Percentiles rank a stretch among this genome's conserved stretches.
These are phyloP conservation scores for Dendrostoma leiphaemia DNA, from an alignment of 2,329 filamentous ascomycete species.

Conservation along the genomic window DNA sequence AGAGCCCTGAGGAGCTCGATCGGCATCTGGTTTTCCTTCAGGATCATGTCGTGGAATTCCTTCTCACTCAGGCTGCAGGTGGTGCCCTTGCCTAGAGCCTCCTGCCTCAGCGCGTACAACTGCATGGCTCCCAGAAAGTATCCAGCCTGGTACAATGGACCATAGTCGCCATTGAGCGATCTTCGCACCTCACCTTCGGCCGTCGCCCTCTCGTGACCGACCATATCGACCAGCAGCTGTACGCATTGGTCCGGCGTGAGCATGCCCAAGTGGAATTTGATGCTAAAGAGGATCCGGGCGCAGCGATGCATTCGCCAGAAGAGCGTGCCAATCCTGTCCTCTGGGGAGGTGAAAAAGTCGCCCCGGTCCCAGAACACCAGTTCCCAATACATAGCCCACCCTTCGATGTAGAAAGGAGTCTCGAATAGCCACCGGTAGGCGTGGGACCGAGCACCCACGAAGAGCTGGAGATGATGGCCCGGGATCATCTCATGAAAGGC, in stretches of 20 bases:
- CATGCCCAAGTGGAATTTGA: conserved; percentile 56
- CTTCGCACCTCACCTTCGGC: conserved; percentile 60
- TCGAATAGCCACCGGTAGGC: conserved; percentile 51
- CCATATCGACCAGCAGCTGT: conserved; percentile 53
- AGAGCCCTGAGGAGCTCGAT: conserved; percentile 17
- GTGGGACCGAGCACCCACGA: conserved; percentile 43
- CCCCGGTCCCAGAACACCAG: conserved; percentile 54
- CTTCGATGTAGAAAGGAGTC: conserved; percentile 59
- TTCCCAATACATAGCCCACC: conserved; percentile 64
- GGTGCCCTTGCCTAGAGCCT: conserved; percentile 36
- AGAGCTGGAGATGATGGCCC: conserved; percentile 54
- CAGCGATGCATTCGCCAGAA: conserved; percentile 65
- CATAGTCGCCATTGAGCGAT: conserved; percentile 54
- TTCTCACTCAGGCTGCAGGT: conserved; percentile 40
- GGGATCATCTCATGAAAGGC: conserved; percentile 63
- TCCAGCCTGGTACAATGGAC: conserved; percentile 57
- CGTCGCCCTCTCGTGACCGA: conserved; percentile 57
- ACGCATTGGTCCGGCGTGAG: conserved; percentile 54
- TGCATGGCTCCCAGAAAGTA: conserved; percentile 61
- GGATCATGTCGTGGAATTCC: conserved; percentile 52
- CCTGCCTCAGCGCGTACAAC: conserved; percentile 47
- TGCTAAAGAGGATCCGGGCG: conserved; percentile 55
- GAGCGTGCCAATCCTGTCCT: conserved; percentile 55
- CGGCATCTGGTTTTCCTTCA: conserved; percentile 39
- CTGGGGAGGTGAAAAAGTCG: conserved; percentile 47